These are phyloP conservation scores for Fusarium gaditjirri DNA, from an alignment of 2,329 filamentous ascomycete species.

Conservation along the genomic window DNA sequence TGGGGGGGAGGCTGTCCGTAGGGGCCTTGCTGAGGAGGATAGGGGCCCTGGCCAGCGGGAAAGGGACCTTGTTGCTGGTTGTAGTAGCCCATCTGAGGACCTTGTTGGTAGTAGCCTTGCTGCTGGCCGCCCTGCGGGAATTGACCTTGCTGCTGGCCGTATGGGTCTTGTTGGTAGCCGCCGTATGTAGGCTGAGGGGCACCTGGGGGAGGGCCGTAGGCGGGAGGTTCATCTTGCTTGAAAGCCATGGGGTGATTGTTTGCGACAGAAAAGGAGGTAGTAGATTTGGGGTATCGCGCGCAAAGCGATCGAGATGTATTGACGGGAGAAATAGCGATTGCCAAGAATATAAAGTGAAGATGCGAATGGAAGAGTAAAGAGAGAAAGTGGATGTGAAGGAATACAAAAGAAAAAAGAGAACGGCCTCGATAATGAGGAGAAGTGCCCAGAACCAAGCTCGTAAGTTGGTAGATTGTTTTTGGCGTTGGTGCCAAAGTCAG, in stretches of 20 bases:
- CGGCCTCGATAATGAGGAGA: slow-evolving; percentile 14
- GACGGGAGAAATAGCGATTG: slow-evolving; percentile 2
- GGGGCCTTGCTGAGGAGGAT: slow-evolving; percentile 50
- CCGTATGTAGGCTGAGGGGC: slow-evolving; percentile 58
- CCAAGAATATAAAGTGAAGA: background rate
- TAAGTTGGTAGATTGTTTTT: slow-evolving; percentile 21
- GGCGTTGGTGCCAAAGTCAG: slow-evolving; percentile 34
- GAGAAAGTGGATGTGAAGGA: slow-evolving; percentile 16
- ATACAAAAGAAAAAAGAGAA: slow-evolving; percentile 24
- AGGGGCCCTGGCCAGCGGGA: slow-evolving; percentile 49
- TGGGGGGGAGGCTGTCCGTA: slow-evolving; percentile 51
- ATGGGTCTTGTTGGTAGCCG: slow-evolving; percentile 51
- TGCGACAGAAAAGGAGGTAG: slow-evolving; percentile 13
- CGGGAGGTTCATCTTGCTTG: slow-evolving; percentile 62
- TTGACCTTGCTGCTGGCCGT: slow-evolving; percentile 37
- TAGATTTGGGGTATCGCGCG: slow-evolving; percentile 2
- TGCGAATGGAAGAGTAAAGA: background rate
- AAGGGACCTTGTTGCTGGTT: slow-evolving; percentile 49
- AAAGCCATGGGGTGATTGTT: slow-evolving; percentile 40
- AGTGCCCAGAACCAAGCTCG: slow-evolving; percentile 16
- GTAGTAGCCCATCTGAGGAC: slow-evolving; percentile 47
- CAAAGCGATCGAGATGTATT: background rate
- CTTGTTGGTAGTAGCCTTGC: slow-evolving; percentile 45
- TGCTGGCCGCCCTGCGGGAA: slow-evolving; percentile 39
- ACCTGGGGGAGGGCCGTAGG: slow-evolving; percentile 55